Base-by-base conservation (phyloP, 176 grass and related monocot genomes). In the Tillandsia leiboldiana region DNA sequence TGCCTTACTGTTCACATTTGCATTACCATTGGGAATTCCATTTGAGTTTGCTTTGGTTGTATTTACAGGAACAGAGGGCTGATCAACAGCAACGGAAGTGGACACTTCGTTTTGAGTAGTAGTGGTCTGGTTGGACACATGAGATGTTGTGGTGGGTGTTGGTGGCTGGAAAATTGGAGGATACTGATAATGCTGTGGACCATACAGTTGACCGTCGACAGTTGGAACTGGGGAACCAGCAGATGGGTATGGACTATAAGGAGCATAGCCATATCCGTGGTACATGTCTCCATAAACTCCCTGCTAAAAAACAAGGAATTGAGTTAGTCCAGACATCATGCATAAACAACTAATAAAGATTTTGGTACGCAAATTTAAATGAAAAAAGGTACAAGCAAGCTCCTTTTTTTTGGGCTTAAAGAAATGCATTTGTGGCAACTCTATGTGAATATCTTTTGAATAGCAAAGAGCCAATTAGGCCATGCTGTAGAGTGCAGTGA, bases 261-360 rank as follows among this genome's bases (percentile, higher is more conserved):
- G 79, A 70, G 86, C 67, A 76, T 96, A 96, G 57, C 92, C 73
- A 87, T 96, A 92, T 66, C 92, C 88, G 67, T 67, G 65, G 33
- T 96, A 92, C 73, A 96, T 81, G 74, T 96, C 88, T 50, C 88
- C 86, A 51, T 89, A 92, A 6, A 92, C 57, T 69, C 69, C 87
- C 88, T 96, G 86, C 66, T n/a, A 80, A 12, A 91, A 67, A 26
- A 20, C 22, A 20, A 20, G 15, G 8, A 9, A 53, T 67, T 49
- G 28, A 73, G 51, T 0, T 77, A 1, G 51, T 42, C 50, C 29
- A 26, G 66, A 50, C 53, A 57, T 56, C 15, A 56, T 59, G 54
- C 3, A 9, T 23, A 61, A 15, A 61, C 56, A 61, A 61, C 75
- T 61, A 61, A 61, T 23, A 61, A 23, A 59, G 54, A 9, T 8